Evolutionary conservation across 108 stramenopile genomes (phyloP).

Genomic region (Mediolabrus comicus): DNA sequence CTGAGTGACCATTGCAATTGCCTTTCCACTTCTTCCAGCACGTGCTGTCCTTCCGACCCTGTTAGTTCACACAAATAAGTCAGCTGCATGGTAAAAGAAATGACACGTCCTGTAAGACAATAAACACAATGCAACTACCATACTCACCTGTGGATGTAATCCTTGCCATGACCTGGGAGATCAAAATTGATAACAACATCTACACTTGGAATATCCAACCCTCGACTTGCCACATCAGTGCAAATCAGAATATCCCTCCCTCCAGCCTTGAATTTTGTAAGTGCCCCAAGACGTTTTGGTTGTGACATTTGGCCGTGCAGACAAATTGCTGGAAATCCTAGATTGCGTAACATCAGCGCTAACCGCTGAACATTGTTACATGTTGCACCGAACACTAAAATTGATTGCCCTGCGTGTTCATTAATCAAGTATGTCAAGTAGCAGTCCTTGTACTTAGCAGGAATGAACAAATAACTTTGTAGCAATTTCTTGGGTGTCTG

Average conservation of each 20-base stretch:
- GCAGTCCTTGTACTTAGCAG: conserved; percentile 99
- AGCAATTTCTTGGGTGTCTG: conserved; percentile 93
- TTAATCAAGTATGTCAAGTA: conserved; percentile 97
- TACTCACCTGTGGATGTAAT: conserved; percentile 99
- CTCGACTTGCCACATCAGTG: conserved; percentile 98
- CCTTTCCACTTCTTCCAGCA: conserved; percentile 94
- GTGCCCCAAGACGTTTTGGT: conserved; percentile 95
- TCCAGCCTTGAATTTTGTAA: conserved; percentile 92
- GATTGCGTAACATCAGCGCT: conserved; percentile 93
- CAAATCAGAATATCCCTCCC: conserved; percentile 86
- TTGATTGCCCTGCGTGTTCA: conserved; percentile 95
- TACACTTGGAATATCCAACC: conserved; percentile 94
- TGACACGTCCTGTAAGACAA: too few species aligned
- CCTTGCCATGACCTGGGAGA: conserved; percentile 94
- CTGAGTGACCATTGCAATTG: conserved; percentile 98
- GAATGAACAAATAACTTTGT: conserved; percentile 97
- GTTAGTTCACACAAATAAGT: too few species aligned
- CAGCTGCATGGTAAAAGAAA: too few species aligned
- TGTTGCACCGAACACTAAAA: conserved; percentile 96
- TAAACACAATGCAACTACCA: too few species aligned
- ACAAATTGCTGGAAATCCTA: conserved; percentile 96
- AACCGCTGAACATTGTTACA: conserved; percentile 95
- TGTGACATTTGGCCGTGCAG: conserved; percentile 99
- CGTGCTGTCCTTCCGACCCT: conserved; percentile 97
- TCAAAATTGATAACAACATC: conserved; percentile 98